A percentile compares a stretch with the other conserved stretches of the same genome.
phyloP scores from a whole-genome alignment of 176 grass and related monocot genomes.

The Coix lacrymajobi region DNA sequence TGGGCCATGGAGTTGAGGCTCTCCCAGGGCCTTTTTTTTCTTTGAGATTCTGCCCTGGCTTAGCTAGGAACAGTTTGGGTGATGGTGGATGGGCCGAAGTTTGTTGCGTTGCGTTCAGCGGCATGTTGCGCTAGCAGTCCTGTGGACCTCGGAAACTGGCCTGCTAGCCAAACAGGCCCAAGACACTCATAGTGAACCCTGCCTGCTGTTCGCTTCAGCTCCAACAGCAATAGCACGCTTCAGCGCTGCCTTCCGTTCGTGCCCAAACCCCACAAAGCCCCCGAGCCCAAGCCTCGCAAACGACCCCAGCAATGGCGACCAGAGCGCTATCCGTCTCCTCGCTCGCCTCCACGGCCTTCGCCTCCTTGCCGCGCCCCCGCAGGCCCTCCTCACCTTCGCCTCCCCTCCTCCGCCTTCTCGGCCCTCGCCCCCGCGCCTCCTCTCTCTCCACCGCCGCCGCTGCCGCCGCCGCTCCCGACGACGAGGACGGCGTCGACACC shows the following conservation, averaged over 20 bases:
- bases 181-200: background rate
- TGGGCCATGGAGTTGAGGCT: too few species aligned
- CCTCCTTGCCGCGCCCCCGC: background rate
- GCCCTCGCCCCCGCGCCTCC: constrained; percentile 21
- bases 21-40: too few species aligned
- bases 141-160: background rate
- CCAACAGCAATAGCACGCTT: background rate
- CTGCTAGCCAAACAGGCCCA: background rate
- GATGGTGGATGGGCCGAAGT: background rate
- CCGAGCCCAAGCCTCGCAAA: background rate
- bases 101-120: background rate
- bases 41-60: too few species aligned
- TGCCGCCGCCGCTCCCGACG: constrained; percentile 15
- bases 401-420: constrained; percentile 27
- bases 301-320: constrained; percentile 27
- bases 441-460: constrained; percentile 15
- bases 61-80: too few species aligned
- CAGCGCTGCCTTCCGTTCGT: background rate
- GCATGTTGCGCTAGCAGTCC: too few species aligned
- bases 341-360: constrained; percentile 24
- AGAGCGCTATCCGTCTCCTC: constrained; percentile 48
- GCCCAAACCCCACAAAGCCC: background rate
- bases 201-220: background rate
- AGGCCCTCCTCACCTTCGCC: background rate
- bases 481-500: constrained; percentile 49